Evolutionary conservation across 1,284 basidiomycete genomes (phyloP).

Genomic region (Farysia itapuensis): DNA sequence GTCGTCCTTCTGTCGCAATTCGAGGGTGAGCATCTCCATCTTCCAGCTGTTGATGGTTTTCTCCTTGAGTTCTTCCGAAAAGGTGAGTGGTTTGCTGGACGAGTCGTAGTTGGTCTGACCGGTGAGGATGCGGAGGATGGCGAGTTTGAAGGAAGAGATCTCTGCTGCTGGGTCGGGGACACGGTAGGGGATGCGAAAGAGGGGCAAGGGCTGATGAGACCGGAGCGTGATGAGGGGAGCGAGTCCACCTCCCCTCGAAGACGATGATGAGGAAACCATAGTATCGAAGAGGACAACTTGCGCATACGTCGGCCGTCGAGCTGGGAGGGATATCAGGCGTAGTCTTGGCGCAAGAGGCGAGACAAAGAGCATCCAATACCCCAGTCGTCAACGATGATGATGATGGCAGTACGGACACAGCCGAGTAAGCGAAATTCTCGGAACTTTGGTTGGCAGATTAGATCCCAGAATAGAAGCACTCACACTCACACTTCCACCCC

Average conservation of each 20-base stretch:
- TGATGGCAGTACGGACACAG: too few relatives aligned
- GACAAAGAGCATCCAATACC: too few relatives aligned
- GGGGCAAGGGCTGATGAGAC: constrained; percentile 46
- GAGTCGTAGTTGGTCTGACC: constrained; percentile 38
- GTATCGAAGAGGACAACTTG: too few relatives aligned
- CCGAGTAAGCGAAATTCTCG: too few relatives aligned
- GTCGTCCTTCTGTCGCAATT: constrained; percentile 50
- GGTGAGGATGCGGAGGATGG: constrained; percentile 51
- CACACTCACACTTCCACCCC: too few relatives aligned
- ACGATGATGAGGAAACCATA: not conserved
- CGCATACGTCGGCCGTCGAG: too few relatives aligned
- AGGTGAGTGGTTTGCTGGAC: constrained; percentile 37
- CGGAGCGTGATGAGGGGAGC: constrained; percentile 43
- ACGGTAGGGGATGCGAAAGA: constrained; percentile 51
- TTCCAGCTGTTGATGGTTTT: constrained; percentile 55
- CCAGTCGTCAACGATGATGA: too few relatives aligned
- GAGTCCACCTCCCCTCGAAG: constrained; percentile 25
- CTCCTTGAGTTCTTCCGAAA: constrained; percentile 46
- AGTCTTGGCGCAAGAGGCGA: too few relatives aligned
- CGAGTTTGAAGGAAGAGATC: constrained; percentile 46
- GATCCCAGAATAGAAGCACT: too few relatives aligned
- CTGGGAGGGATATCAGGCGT: too few relatives aligned
- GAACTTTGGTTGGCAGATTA: too few relatives aligned
- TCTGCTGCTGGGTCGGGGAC: constrained; percentile 42
- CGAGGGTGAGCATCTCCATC: constrained; percentile 53